phyloP scores from a whole-genome alignment of 2,329 filamentous ascomycete species.

The Apiospora arundinis region DNA sequence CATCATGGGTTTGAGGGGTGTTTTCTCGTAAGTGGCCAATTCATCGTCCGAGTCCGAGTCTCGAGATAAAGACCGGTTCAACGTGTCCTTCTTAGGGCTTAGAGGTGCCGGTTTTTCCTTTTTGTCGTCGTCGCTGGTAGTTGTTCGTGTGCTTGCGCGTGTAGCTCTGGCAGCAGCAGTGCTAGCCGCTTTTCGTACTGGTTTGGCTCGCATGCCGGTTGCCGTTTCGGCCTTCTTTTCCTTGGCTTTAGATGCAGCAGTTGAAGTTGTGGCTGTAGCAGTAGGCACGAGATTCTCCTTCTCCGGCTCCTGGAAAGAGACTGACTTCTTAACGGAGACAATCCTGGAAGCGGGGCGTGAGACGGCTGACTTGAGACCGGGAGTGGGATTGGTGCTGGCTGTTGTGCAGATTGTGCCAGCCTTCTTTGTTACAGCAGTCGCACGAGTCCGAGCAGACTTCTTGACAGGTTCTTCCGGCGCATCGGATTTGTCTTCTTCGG shows the following conservation, averaged over 20 bases:
- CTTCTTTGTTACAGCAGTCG: conserved; percentile 44
- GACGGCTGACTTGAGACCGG: conserved; percentile 49
- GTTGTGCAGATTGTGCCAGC: conserved; percentile 46
- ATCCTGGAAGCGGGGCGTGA: conserved; percentile 37
- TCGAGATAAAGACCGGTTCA: conserved; percentile 53
- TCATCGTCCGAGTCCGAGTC: conserved; percentile 65
- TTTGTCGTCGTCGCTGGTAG: conserved; percentile 36
- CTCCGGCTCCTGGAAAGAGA: conserved; percentile 69
- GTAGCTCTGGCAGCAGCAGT: conserved; percentile 43
- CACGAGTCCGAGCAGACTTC: conserved; percentile 45
- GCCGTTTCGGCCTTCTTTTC: conserved; percentile 41
- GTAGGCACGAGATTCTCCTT: conserved; percentile 65
- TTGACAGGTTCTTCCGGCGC: conserved; percentile 41
- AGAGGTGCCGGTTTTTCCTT: conserved; percentile 56
- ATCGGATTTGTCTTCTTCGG: conserved; percentile 42
- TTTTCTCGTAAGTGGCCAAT: conserved; percentile 58
- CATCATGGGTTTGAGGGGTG: conserved; percentile 58
- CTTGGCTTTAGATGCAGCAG: conserved; percentile 32
- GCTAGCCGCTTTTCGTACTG: conserved; percentile 54
- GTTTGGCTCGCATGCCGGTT: conserved; percentile 49
- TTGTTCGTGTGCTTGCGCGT: conserved; percentile 42
- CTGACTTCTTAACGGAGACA: conserved; percentile 57
- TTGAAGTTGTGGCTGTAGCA: conserved; percentile 37
- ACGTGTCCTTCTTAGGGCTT: conserved; percentile 70
- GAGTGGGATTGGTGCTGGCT: conserved; percentile 41